These are phyloP conservation scores for Dimargaris verticillata DNA, from an alignment of 192 early-diverging fungal species.

Conservation along the genomic window DNA sequence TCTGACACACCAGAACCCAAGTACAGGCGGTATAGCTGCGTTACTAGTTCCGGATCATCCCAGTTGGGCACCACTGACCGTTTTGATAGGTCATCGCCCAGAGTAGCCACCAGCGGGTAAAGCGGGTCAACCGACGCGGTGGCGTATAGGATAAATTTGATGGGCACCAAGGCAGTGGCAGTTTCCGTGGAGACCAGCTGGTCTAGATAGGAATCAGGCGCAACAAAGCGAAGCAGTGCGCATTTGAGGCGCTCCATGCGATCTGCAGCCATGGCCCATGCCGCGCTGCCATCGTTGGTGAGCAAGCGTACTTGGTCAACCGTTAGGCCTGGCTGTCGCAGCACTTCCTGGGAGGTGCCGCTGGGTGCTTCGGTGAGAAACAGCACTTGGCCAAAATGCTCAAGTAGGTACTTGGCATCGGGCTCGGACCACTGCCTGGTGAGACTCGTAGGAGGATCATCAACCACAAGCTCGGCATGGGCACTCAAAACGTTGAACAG, in stretches of 20 bases:
- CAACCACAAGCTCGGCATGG: not conserved
- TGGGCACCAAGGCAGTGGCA: too few relatives aligned
- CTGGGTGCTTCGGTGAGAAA: not conserved
- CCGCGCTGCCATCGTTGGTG: slow-evolving; percentile 57
- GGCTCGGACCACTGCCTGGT: slow-evolving; percentile 1
- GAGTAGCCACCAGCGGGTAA: slow-evolving; percentile 40
- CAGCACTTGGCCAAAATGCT: slow-evolving; percentile 8
- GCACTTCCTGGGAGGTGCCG: slow-evolving; percentile 11
- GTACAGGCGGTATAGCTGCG: slow-evolving; percentile 38
- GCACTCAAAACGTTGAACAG: not conserved
- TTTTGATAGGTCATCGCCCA: slow-evolving; percentile 66
- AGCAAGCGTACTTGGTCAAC: slow-evolving; percentile 25
- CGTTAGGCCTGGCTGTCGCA: not conserved
- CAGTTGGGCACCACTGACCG: slow-evolving; percentile 46
- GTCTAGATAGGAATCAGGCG: slow-evolving; percentile 12
- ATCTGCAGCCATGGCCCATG: slow-evolving; percentile 37
- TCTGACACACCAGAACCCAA: slow-evolving; percentile 31
- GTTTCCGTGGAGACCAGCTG: too few relatives aligned
- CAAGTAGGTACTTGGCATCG: not conserved
- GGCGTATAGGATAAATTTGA: slow-evolving; percentile 36
- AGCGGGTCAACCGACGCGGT: slow-evolving; percentile 50
- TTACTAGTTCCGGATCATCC: slow-evolving; percentile 41
- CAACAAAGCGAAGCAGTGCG: slow-evolving; percentile 16
- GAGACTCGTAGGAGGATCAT: too few relatives aligned
- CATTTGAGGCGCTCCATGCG: slow-evolving; percentile 17